Conservation (phyloP, 768 basidiomycete species). For the Sistotremastrum suecicum region DNA sequence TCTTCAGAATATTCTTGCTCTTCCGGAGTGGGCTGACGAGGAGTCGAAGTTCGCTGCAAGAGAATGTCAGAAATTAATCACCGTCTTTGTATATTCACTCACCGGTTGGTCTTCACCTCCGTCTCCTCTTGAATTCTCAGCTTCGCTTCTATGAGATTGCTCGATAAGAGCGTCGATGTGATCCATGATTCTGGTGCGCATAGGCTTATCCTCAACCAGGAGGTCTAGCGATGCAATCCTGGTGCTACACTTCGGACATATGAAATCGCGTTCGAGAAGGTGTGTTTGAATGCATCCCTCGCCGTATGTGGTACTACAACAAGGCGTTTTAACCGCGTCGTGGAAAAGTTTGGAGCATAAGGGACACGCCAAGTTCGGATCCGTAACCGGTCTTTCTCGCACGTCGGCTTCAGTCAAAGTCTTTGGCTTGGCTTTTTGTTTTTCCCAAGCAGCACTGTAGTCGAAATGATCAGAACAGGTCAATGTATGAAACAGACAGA, state of each 20-base stretch:
- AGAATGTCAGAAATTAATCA: not conserved
- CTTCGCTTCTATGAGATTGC: constrained; percentile 31
- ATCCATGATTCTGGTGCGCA: constrained; percentile 60
- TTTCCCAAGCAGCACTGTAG: constrained; percentile 84
- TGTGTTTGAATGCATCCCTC: constrained; percentile 96
- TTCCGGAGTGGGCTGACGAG: constrained; percentile 17
- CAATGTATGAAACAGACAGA: not conserved
- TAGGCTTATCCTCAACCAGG: constrained; percentile 64
- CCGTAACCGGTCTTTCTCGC: constrained; percentile 70
- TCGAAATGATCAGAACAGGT: not conserved
- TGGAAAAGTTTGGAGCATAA: constrained; percentile 89
- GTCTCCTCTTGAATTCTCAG: constrained; percentile 32
- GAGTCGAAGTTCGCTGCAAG: not conserved
- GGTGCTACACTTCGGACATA: constrained; percentile 81
- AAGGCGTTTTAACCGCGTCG: constrained; percentile 91
- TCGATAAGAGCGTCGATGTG: constrained; percentile 77
- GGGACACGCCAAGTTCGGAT: constrained; percentile 69
- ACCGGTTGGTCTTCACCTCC: constrained; percentile 2
- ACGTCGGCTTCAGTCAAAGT: constrained; percentile 79
- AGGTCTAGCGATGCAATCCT: constrained; percentile 85
- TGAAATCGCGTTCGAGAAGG: constrained; percentile 87
- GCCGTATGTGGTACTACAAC: constrained; percentile 83
- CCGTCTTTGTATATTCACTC: not conserved
- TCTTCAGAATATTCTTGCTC: constrained; percentile 65
- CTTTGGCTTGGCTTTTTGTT: constrained; percentile 68